Percentiles rank a stretch among this genome's conserved stretches.
These are phyloP conservation scores for Euphorbia lathyris DNA, from an alignment of 345 rosid species.

Conservation along the genomic window DNA sequence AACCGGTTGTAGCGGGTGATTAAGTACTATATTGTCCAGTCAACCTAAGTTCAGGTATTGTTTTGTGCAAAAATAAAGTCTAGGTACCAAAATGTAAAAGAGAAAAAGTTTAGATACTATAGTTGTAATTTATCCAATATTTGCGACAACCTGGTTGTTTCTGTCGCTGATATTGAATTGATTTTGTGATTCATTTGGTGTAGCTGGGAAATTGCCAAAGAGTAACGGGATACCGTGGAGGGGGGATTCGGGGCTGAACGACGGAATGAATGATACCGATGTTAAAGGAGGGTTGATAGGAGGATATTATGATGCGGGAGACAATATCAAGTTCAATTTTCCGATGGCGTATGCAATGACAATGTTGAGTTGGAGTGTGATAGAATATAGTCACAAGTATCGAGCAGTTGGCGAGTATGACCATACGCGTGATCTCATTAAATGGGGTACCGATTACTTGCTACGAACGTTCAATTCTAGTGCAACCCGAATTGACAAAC, in stretches of 20 bases:
- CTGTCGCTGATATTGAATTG: no score
- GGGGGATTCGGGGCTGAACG: slow-evolving; percentile 61
- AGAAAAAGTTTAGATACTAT: no score
- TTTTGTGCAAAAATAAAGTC: no score
- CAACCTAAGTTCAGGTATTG: no score
- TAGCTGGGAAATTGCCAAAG: slow-evolving; percentile 79
- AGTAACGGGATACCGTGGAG: slow-evolving; percentile 69
- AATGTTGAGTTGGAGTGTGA: slow-evolving; percentile 90
- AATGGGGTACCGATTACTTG: slow-evolving; percentile 86
- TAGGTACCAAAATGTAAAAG: no score
- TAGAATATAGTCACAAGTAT: slow-evolving; percentile 72
- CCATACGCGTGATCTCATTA: slow-evolving; percentile 63
- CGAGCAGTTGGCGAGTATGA: slow-evolving; percentile 52
- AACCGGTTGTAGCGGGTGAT: no score
- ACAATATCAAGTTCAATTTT: slow-evolving; percentile 70
- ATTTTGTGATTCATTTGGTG: slow-evolving; percentile 4
- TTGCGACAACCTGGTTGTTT: no score
- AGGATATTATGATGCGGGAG: slow-evolving; percentile 90
- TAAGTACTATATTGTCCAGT: no score
- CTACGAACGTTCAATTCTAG: slow-evolving; percentile 73
- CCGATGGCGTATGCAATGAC: slow-evolving; percentile 91
- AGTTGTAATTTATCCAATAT: no score
- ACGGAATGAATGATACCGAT: slow-evolving; percentile 47
- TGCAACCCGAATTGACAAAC: slow-evolving; percentile 53
- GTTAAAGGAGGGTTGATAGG: slow-evolving; percentile 61